phyloP scores from a whole-genome alignment of 352 stramenopile species.

The Pythium chondricola region DNA sequence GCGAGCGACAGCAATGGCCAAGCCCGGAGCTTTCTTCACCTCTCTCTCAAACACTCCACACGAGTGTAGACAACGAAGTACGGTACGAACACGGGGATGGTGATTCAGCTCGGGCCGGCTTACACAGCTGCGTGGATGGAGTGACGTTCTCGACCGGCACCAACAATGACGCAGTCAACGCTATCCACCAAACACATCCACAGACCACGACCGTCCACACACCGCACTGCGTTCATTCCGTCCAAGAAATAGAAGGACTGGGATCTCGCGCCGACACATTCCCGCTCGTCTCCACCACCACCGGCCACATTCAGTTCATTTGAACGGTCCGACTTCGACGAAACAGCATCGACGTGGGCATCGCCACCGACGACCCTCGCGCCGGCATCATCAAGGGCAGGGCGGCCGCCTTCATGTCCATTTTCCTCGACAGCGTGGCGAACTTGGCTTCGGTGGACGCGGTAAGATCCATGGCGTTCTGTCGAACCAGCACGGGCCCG shows the following conservation, averaged over 20 bases:
- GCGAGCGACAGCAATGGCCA: too few species aligned
- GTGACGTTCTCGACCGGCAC: neutral
- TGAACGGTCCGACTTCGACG: neutral
- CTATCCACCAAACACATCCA: neutral
- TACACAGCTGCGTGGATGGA: too few species aligned
- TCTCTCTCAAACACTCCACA: neutral
- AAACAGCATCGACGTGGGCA: neutral
- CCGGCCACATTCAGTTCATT: neutral
- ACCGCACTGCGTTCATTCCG: too few species aligned
- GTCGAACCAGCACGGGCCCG: constrained; percentile 6
- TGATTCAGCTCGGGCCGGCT: too few species aligned
- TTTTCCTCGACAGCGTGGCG: neutral
- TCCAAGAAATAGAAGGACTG: too few species aligned
- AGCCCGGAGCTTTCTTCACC: neutral
- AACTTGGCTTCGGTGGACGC: constrained; percentile 4
- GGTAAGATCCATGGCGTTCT: constrained; percentile 7
- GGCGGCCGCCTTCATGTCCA: neutral
- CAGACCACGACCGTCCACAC: neutral
- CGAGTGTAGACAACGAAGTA: too few species aligned
- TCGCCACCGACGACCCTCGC: neutral
- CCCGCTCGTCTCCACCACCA: too few species aligned
- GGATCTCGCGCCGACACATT: too few species aligned
- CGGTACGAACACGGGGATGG: too few species aligned
- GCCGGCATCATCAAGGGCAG: neutral
- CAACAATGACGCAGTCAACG: neutral